Evolutionary conservation across 768 basidiomycete species (phyloP).

Genomic region (Podaxis rugospora): DNA sequence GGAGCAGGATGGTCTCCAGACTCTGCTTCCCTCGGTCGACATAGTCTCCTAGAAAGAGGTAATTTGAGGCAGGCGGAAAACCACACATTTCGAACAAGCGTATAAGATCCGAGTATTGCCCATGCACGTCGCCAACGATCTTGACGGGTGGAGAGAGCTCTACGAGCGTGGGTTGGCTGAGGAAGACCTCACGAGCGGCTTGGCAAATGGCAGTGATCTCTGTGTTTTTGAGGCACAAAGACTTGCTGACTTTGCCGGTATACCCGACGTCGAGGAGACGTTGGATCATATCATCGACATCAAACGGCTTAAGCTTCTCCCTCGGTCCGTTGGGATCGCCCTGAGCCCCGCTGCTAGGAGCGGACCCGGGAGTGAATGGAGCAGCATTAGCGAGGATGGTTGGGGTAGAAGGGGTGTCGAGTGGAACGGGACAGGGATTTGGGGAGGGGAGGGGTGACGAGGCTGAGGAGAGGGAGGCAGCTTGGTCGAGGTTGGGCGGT

Average conservation of each 20-base stretch:
- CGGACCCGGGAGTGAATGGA: slow-evolving; percentile 51
- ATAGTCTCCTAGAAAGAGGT: slow-evolving; percentile 98
- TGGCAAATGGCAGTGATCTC: slow-evolving; percentile 95
- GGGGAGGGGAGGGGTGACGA: slow-evolving; percentile 38
- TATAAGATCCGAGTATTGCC: slow-evolving; percentile 98
- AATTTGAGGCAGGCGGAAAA: slow-evolving; percentile 95
- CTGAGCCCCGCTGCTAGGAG: slow-evolving; percentile 34
- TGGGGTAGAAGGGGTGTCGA: slow-evolving; percentile 77
- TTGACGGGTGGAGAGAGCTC: slow-evolving; percentile 98
- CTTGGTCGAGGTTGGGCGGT: slow-evolving; percentile 26
- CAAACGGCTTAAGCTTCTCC: slow-evolving; percentile 67
- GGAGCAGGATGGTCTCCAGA: slow-evolving; percentile 93
- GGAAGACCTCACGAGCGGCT: slow-evolving; percentile 93
- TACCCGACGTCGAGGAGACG: slow-evolving; percentile 95
- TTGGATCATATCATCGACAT: slow-evolving; percentile 98
- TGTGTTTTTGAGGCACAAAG: slow-evolving; percentile 89
- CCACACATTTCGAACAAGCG: slow-evolving; percentile 99
- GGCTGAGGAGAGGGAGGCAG: slow-evolving; percentile 30
- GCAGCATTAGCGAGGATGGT: slow-evolving; percentile 79
- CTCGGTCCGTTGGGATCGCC: slow-evolving; percentile 41
- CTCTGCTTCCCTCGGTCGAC: slow-evolving; percentile 99
- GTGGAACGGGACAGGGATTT: slow-evolving; percentile 43
- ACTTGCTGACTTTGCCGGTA: slow-evolving; percentile 96
- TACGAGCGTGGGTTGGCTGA: slow-evolving; percentile 93
- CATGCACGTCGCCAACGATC: slow-evolving; percentile 99